These are phyloP conservation scores for Leishmania martiniquensis DNA, from an alignment of 208 protist species.

Conservation along the genomic window DNA sequence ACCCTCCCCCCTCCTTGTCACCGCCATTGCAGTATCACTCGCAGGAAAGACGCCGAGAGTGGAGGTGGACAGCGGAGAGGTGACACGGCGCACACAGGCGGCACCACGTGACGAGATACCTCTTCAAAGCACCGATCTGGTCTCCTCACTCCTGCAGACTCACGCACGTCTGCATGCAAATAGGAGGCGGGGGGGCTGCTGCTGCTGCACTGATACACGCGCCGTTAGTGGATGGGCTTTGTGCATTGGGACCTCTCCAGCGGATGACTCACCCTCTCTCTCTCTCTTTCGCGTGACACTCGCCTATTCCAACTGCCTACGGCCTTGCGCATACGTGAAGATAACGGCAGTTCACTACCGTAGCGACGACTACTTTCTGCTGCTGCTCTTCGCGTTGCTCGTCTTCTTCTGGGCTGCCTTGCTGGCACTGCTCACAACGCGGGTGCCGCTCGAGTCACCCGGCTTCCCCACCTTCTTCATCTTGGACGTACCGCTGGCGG, in stretches of 20 bases:
- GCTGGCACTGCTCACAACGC: constrained; percentile 41
- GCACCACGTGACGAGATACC: not conserved
- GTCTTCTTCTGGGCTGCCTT: constrained; percentile 37
- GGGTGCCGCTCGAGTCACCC: constrained; percentile 25
- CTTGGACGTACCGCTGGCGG: constrained; percentile 35
- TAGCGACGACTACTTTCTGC: constrained; percentile 3
- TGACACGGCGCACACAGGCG: not conserved
- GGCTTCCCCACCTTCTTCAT: constrained; percentile 44
- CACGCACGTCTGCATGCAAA: not conserved
- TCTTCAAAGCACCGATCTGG: not conserved
- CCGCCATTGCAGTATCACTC: not conserved
- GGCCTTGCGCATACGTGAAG: too few species aligned
- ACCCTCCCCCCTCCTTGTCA: not conserved
- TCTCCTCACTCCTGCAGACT: not conserved
- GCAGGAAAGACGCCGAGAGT: not conserved
- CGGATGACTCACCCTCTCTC: not conserved
- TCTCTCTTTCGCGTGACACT: not conserved
- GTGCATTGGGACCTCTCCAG: not conserved
- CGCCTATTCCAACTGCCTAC: not conserved
- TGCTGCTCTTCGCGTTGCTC: constrained; percentile 12
- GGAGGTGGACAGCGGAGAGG: not conserved
- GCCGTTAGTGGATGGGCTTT: not conserved
- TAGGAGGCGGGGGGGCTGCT: too few species aligned
- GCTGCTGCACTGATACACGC: not conserved
- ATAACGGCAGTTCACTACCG: not conserved